Conservation (phyloP, 768 basidiomycete genomes). For the Podaxis sp. region DNA sequence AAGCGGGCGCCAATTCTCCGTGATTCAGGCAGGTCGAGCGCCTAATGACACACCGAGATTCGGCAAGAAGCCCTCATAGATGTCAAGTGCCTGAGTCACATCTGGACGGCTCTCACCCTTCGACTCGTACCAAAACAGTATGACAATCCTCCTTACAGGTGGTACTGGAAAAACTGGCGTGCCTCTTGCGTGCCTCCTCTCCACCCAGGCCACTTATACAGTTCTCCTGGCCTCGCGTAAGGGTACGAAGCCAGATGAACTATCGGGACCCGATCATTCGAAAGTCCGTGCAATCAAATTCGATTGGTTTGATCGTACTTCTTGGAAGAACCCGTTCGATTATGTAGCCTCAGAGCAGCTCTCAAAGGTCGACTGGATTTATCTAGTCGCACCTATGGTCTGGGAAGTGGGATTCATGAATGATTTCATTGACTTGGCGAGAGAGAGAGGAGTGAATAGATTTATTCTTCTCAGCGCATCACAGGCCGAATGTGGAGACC, state of each 20-base stretch:
- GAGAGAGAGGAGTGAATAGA: constrained; percentile 25
- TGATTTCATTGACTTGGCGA: constrained; percentile 29
- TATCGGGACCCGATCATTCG: not conserved
- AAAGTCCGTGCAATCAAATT: constrained; percentile 29
- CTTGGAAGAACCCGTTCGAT: constrained; percentile 14
- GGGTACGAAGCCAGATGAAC: constrained; percentile 12
- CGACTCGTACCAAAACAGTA: constrained; percentile 1
- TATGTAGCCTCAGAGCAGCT: not conserved
- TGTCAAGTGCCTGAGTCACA: too few species aligned
- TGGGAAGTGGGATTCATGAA: constrained; percentile 6
- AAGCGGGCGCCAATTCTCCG: too few species aligned
- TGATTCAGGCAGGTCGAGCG: too few species aligned
- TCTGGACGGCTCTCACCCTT: not conserved
- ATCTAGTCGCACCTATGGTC: constrained; percentile 26
- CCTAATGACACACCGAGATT: too few species aligned
- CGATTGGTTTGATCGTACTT: constrained; percentile 33
- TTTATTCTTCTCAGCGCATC: constrained; percentile 27
- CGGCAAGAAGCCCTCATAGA: too few species aligned
- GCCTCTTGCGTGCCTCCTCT: constrained; percentile 25
- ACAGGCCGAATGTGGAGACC: constrained; percentile 6
- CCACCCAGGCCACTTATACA: constrained; percentile 20
- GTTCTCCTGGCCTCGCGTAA: constrained; percentile 30
- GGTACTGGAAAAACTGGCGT: constrained; percentile 33
- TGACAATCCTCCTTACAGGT: constrained; percentile 36
- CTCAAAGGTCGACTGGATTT: constrained; percentile 26